These are phyloP conservation scores for Pelargonium myrrhifolium DNA, from an alignment of 441 rosid genomes.

Conservation along the genomic window DNA sequence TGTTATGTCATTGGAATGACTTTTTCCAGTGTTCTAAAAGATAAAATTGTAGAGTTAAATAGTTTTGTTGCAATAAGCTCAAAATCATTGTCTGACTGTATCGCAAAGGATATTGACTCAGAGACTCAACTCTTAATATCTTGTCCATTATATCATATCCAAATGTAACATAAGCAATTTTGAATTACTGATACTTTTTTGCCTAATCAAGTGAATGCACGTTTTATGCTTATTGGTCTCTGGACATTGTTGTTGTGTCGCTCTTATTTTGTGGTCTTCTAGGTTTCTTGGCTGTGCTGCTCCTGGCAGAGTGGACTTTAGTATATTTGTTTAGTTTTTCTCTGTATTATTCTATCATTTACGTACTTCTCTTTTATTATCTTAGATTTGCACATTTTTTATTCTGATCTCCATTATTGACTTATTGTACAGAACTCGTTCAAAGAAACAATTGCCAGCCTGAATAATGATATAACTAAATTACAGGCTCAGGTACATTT, in stretches of 20 bases:
- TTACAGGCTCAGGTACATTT: conserved; percentile 54
- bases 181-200: too few species aligned
- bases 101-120: too few species aligned
- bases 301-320: neutral
- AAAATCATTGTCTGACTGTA: neutral
- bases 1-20: neutral
- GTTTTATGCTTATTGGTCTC: neutral
- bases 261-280: neutral
- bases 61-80: neutral
- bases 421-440: conserved; percentile 41
- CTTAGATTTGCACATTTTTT: conserved; percentile 9
- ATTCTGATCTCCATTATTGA: conserved; percentile 22
- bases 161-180: too few species aligned
- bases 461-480: conserved; percentile 39
- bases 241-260: neutral
- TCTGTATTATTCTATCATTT: too few species aligned
- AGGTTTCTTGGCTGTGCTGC: neutral
- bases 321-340: too few species aligned
- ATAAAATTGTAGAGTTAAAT: neutral
- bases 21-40: neutral
- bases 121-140: too few species aligned
- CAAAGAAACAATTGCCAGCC: conserved; percentile 39
- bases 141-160: too few species aligned
- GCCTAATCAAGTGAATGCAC: too few species aligned
- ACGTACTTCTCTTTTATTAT: neutral